Evolutionary conservation across 2,329 filamentous ascomycete species (phyloP).

Genomic region (Alternaria arborescens): DNA sequence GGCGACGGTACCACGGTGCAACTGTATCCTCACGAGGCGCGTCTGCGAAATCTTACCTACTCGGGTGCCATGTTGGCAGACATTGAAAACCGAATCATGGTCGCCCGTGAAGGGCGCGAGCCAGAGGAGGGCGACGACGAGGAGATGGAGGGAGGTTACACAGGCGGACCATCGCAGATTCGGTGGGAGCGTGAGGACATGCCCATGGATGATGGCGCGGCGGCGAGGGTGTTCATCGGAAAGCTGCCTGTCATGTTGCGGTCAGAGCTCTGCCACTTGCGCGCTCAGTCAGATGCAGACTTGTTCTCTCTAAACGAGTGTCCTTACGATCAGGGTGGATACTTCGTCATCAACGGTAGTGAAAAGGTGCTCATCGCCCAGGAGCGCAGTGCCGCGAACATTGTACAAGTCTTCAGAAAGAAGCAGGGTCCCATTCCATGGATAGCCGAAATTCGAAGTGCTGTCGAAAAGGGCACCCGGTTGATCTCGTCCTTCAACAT

Average conservation of each 20-base stretch:
- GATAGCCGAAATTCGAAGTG: constrained; percentile 94
- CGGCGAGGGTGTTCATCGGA: constrained; percentile 86
- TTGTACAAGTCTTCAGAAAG: constrained; percentile 99
- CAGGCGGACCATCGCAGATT: constrained; percentile 47
- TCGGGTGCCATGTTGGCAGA: constrained; percentile 89
- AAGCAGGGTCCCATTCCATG: constrained; percentile 93
- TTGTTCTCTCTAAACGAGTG: constrained; percentile 95
- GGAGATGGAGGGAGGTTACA: constrained; percentile 50
- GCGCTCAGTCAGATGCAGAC: constrained; percentile 81
- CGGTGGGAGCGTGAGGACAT: constrained; percentile 61
- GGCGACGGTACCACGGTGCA: constrained; percentile 87
- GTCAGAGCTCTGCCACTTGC: constrained; percentile 91
- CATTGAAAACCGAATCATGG: constrained; percentile 83
- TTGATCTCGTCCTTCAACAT: constrained; percentile 92
- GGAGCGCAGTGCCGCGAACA: constrained; percentile 96
- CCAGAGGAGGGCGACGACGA: constrained; percentile 71
- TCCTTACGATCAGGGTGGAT: constrained; percentile 96
- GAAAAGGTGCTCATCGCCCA: constrained; percentile 99
- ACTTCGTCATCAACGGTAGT: constrained; percentile 99
- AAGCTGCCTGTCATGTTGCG: constrained; percentile 98
- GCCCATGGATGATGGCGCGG: constrained; percentile 58
- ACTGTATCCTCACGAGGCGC: constrained; percentile 92
- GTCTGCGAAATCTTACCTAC: constrained; percentile 94
- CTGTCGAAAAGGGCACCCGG: constrained; percentile 93
- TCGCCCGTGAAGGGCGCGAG: constrained; percentile 77